Base-by-base conservation (phyloP, 805 yeast species). In the Jamesozyma gamospora region DNA sequence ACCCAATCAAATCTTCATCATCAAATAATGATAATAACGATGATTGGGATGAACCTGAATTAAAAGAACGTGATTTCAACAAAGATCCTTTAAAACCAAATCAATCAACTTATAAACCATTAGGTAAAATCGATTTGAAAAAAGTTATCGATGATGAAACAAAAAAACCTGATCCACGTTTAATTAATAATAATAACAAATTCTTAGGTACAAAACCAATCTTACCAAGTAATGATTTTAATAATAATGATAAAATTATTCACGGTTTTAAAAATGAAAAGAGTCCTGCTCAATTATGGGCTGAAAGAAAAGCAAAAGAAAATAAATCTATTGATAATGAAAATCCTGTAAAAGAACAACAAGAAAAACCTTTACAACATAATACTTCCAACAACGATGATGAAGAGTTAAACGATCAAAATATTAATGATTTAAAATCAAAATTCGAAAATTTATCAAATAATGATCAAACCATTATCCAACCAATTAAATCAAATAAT, bases 271-370 rank as follows among this genome's bases (percentile, higher is more conserved):
- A 73, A 45, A 74, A 71, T 44, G 96, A 95, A 44, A 83, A 85
- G 62, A 82, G 95, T 7, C 96, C 96, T 18, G 96, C 96, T 24
- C 96, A 87, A 64, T 53, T 84, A 24, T 87, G 96, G 96, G 96
- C 96, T 18, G 96, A 82, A 57, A 82, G 79, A 65, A 77, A 80
- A 55, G 94, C 86, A 35, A 71, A 78, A 56, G 75, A 67, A 24
- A 36, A 33, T 24, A 39, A 33, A 12, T 10, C 40, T 32, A 6
- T 21, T 6, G 8, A 21, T 21, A 26, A 28, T 10, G 16, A 36
- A 14, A 3, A 39, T 3, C 29, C 40, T n/a, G 25, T 27, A 28
- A 10, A 36, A 29, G 28, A 28, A 6, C 18, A 5, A 14, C 14
- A 36, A n/a, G 28, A 19, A 18, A 4, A 7, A 19, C 19, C 28